Evolutionary conservation across 2,329 filamentous ascomycete species (phyloP).

Genomic region (Aspergillus sp.): DNA sequence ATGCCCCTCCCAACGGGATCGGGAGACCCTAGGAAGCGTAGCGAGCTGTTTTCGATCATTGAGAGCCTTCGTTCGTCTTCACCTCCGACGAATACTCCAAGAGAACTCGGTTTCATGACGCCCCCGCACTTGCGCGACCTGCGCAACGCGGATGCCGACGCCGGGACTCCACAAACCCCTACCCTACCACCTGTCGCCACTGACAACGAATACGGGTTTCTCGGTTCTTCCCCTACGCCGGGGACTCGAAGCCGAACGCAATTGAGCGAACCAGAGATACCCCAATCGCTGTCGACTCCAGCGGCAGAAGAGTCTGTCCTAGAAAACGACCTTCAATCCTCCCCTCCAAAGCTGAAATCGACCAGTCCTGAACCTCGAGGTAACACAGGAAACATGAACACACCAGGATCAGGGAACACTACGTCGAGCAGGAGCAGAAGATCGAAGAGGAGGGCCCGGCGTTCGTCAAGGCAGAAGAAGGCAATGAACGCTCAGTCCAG

Average conservation of each 20-base stretch:
- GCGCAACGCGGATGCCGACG: conserved; percentile 25
- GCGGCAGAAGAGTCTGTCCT: conserved; percentile 20
- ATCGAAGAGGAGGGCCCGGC: conserved; percentile 16
- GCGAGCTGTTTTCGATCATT: conserved; percentile 66
- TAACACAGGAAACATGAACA: background rate
- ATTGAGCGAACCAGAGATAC: conserved; percentile 30
- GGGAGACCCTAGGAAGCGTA: conserved; percentile 71
- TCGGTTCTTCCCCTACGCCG: conserved; percentile 57
- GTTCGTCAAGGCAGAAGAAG: conserved; percentile 12
- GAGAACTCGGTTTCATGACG: conserved; percentile 30
- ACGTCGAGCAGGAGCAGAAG: conserved; percentile 16
- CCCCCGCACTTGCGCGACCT: conserved; percentile 32
- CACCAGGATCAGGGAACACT: background rate
- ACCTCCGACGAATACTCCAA: conserved; percentile 30
- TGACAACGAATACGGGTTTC: conserved; percentile 48
- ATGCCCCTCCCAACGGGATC: conserved; percentile 48
- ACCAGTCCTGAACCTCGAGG: conserved; percentile 25
- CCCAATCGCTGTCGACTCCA: conserved; percentile 39
- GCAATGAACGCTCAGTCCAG: background rate
- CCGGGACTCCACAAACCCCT: conserved; percentile 45
- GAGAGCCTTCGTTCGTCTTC: conserved; percentile 62
- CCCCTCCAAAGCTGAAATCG: conserved; percentile 35
- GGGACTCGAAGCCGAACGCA: conserved; percentile 39
- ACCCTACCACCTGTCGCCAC: conserved; percentile 40
- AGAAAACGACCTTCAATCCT: conserved; percentile 37